A percentile compares a stretch with the other conserved stretches of the same genome.
phyloP scores from a whole-genome alignment of 805 yeast genomes.

The Monosporozyma unispora region DNA sequence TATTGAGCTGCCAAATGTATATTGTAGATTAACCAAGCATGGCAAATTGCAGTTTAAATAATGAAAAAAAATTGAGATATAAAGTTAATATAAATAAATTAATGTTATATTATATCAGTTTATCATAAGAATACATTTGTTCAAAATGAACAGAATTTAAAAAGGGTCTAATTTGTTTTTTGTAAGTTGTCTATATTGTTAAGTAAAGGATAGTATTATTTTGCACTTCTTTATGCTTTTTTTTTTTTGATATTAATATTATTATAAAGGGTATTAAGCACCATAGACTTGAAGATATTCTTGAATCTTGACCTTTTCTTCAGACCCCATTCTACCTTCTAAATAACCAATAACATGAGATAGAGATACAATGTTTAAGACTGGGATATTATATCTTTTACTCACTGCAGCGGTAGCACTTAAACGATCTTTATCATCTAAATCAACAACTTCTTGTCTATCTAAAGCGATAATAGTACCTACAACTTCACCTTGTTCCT shows the following conservation, averaged over 20 bases:
- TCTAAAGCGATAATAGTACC: conserved; percentile 90
- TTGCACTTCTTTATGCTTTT: too few relatives aligned
- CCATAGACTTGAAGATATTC: conserved; percentile 43
- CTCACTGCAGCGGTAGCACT: conserved; percentile 81
- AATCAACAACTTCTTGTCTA: conserved; percentile 83
- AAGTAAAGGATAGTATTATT: neutral
- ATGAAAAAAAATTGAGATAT: too few relatives aligned
- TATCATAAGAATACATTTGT: neutral
- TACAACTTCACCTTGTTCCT: conserved; percentile 62
- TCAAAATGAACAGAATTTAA: neutral
- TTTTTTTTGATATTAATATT: too few relatives aligned
- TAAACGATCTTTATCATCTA: conserved; percentile 34
- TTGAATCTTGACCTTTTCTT: conserved; percentile 48
- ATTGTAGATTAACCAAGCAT: too few relatives aligned
- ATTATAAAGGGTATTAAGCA: conserved; percentile 12
- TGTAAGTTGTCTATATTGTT: neutral
- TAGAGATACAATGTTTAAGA: conserved; percentile 68
- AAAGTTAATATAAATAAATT: neutral
- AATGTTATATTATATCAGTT: neutral
- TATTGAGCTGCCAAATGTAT: too few relatives aligned
- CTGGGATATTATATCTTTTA: conserved; percentile 69
- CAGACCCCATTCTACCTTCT: conserved; percentile 44
- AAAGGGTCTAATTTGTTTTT: neutral
- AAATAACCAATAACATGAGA: conserved; percentile 63
- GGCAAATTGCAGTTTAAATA: too few relatives aligned